Conservation (phyloP, 352 stramenopile genomes). For the Blastocystis sp. region DNA sequence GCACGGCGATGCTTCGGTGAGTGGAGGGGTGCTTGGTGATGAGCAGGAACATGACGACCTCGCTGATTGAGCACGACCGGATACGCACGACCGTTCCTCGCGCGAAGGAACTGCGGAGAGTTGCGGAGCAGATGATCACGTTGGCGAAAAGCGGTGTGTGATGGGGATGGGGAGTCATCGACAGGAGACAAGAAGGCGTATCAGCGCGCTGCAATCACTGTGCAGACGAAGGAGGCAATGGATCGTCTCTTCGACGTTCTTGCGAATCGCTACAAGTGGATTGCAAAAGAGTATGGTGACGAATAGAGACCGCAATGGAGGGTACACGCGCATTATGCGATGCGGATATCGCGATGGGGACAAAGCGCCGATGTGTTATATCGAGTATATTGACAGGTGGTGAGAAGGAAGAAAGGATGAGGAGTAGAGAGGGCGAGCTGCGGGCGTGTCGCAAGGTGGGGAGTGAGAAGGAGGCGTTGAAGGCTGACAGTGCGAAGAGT, state of each 20-base stretch:
- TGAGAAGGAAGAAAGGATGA: not conserved
- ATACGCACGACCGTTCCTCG: slow-evolving; percentile 86
- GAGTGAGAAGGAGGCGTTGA: slow-evolving; percentile 44
- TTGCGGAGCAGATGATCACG: slow-evolving; percentile 84
- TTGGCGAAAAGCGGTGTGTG: slow-evolving; percentile 79
- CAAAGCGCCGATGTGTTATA: slow-evolving; percentile 83
- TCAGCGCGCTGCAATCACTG: slow-evolving; percentile 78
- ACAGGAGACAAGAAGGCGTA: slow-evolving; percentile 73
- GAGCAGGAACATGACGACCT: slow-evolving; percentile 83
- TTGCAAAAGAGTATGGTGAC: not conserved
- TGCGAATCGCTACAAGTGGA: slow-evolving; percentile 79
- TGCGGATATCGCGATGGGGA: slow-evolving; percentile 82
- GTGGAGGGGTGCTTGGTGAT: slow-evolving; percentile 81
- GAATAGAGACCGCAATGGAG: slow-evolving; percentile 76
- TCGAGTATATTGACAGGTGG: slow-evolving; percentile 85
- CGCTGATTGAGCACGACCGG: slow-evolving; percentile 85
- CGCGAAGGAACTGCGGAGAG: slow-evolving; percentile 83
- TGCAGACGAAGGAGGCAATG: slow-evolving; percentile 79
- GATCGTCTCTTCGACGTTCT: slow-evolving; percentile 83
- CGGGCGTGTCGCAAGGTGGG: slow-evolving; percentile 45
- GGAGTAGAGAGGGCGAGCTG: slow-evolving; percentile 25
- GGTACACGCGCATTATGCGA: slow-evolving; percentile 84
- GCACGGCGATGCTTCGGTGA: slow-evolving; percentile 81
- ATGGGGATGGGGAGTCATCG: not conserved
- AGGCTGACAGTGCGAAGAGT: slow-evolving; percentile 10